Base-by-base conservation (phyloP, 1,284 basidiomycete genomes). In the Anthracocystis panici-leucophaei region DNA sequence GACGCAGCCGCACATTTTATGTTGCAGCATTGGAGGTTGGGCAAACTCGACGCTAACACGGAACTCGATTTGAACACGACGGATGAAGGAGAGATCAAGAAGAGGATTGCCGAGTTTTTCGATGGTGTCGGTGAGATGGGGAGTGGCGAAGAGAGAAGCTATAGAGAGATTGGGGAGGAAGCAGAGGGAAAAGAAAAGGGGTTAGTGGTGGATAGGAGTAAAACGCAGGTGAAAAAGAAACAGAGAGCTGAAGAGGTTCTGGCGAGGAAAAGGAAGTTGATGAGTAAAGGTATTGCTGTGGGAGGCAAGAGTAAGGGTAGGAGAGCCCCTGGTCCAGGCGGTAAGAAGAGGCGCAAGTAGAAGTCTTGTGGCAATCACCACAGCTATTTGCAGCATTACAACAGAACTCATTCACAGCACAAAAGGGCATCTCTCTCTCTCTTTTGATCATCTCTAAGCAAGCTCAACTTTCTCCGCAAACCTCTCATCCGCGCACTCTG, bases 1-100 rank as follows among this genome's bases (percentile, higher is more conserved):
- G 77, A 81, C 14, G 65, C 69, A 16, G 79, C 81, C 2, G 83
- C 83, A 7, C 57, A 77, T 1, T 83, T 80, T 50, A 62, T 85
- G 50, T 50, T 85, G 9, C 69, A 81, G 53, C 73, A 80, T 14
- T 84, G 79, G 75, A 65, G 81, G 3, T 53, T 77, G 9, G 83
- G 83, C 2, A 76, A 76, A 25, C 41, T 84, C 3, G 64, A 63
- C 14, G 12, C 27, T 4, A 58, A 65, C 10, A 80, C 78, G n/a
- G 83, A 84, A 49, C 53, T 84, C 18, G 83, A 84, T 50, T 46
- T 84, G 3, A 75, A 73, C 29, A 65, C 65, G 12, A 46, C 31
- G 14, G 65, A 79, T 51, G 25, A 14, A 0, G 40, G n/a, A 3
- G 35, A 45, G n/a, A 61, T 71, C 9, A 6, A 10, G 3, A 10